A percentile compares a stretch with the other conserved stretches of the same genome.
phyloP scores from a whole-genome alignment of 345 rosid genomes.

The Pistacia atlantica region DNA sequence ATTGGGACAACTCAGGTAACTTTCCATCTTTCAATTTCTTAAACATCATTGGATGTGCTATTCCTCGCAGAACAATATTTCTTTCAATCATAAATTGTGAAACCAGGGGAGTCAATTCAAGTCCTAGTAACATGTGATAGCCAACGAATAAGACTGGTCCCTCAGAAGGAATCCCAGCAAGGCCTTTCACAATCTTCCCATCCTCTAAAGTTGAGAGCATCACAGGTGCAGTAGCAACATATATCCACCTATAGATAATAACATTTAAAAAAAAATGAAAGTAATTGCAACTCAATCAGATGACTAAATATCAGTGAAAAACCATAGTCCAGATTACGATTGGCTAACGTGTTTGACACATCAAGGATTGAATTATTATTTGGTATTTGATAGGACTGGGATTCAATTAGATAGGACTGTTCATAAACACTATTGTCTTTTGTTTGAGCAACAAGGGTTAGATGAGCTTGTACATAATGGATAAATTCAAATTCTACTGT shows the following conservation, averaged over 20 bases:
- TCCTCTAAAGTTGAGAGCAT: conserved; percentile 57
- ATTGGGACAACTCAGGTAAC: conserved; percentile 23
- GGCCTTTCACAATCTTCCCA: conserved; percentile 54
- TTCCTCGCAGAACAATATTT: conserved; percentile 50
- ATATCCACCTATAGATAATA: conserved; percentile 1
- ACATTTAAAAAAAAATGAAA: neutral
- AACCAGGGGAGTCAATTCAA: conserved; percentile 41
- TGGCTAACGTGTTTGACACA: too few relatives aligned
- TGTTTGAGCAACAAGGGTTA: too few relatives aligned
- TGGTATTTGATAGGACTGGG: too few relatives aligned
- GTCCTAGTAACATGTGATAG: conserved; percentile 59
- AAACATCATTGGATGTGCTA: conserved; percentile 54
- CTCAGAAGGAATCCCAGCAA: conserved; percentile 53
- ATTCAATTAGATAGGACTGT: too few relatives aligned
- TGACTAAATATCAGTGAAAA: neutral
- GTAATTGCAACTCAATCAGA: neutral
- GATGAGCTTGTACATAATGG: too few relatives aligned
- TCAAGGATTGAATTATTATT: too few relatives aligned
- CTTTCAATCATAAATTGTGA: conserved; percentile 36
- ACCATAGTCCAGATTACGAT: neutral
- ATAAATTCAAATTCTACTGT: too few relatives aligned
- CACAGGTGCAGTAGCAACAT: conserved; percentile 28
- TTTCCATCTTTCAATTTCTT: conserved; percentile 17
- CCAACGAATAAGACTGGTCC: conserved; percentile 63
- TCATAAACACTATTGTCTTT: too few relatives aligned